Evolutionary conservation across 805 yeast species (phyloP).

Genomic region (Starmerella apicola): DNA sequence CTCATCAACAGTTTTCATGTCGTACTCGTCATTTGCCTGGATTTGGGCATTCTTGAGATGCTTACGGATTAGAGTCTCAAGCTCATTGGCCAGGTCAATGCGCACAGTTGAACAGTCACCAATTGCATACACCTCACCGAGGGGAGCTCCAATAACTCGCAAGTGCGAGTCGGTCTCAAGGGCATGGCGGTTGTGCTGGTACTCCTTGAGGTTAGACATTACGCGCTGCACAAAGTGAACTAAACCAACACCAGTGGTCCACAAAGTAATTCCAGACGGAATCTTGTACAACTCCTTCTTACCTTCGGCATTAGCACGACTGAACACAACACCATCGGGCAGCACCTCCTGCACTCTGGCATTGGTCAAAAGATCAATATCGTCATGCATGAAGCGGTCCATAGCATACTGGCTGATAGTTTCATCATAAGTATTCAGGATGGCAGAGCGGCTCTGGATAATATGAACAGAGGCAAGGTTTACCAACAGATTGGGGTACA

Average conservation of each 20-base stretch:
- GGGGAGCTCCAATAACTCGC: conserved; percentile 55
- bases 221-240: conserved; percentile 48
- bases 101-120: conserved; percentile 63
- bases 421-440: conserved; percentile 56
- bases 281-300: conserved; percentile 32
- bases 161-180: conserved; percentile 64
- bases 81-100: conserved; percentile 45
- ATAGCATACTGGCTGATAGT: conserved; percentile 53
- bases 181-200: conserved; percentile 55
- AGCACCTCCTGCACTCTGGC: conserved; percentile 49
- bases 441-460: conserved; percentile 55
- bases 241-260: conserved; percentile 69
- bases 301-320: conserved; percentile 35
- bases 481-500: conserved; percentile 48
- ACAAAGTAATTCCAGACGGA: conserved; percentile 56
- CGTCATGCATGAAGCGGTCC: conserved; percentile 49
- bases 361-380: conserved; percentile 49
- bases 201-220: conserved; percentile 34
- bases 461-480: conserved; percentile 56
- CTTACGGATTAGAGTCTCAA: conserved; percentile 37
- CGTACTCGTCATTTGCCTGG: conserved; percentile 22
- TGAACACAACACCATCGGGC: conserved; percentile 46
- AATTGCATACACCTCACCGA: conserved; percentile 56
- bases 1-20: conserved; percentile 11
- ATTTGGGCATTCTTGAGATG: conserved; percentile 34